A percentile compares a stretch with the other conserved stretches of the same genome.
These are phyloP conservation scores for Suhomyces xylopsoci DNA, from an alignment of 805 yeast species.

Conservation along the genomic window DNA sequence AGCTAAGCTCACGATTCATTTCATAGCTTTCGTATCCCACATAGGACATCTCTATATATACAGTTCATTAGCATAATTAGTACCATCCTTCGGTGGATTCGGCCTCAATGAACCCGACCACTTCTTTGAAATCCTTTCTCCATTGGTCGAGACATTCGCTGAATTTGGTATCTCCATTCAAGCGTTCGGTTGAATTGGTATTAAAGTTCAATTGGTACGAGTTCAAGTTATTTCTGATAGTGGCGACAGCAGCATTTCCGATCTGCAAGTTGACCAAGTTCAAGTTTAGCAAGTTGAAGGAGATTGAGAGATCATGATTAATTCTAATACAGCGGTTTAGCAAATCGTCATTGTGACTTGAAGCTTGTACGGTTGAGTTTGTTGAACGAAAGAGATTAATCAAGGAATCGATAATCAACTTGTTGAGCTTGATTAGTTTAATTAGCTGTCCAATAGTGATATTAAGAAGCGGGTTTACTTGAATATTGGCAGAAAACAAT, in stretches of 20 bases:
- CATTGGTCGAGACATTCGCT: slow-evolving; percentile 10
- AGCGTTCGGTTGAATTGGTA: not conserved
- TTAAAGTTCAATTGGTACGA: slow-evolving; percentile 27
- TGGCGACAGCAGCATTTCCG: slow-evolving; percentile 21
- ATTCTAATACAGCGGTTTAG: slow-evolving; percentile 30
- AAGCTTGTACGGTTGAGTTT: not conserved
- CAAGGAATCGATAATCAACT: slow-evolving; percentile 33
- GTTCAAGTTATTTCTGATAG: slow-evolving; percentile 24
- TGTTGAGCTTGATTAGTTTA: slow-evolving; percentile 34
- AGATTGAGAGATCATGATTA: slow-evolving; percentile 34
- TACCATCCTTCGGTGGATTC: slow-evolving; percentile 40
- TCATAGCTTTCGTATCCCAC: not conserved
- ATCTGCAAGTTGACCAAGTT: slow-evolving; percentile 20
- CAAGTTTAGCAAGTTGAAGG: slow-evolving; percentile 30
- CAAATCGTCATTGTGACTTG: slow-evolving; percentile 23
- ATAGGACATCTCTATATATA: not conserved
- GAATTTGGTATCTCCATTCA: not conserved
- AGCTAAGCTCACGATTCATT: not conserved
- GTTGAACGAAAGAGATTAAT: slow-evolving; percentile 13
- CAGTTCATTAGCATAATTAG: slow-evolving; percentile 3
- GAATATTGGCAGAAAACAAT: not conserved
- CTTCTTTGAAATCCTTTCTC: slow-evolving; percentile 13
- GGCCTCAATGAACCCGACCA: slow-evolving; percentile 25
- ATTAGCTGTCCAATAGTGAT: slow-evolving; percentile 31
- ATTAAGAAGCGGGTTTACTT: slow-evolving; percentile 31